Evolutionary conservation across 139 green algal genomes (phyloP).

Genomic region (Chlorella sp.): DNA sequence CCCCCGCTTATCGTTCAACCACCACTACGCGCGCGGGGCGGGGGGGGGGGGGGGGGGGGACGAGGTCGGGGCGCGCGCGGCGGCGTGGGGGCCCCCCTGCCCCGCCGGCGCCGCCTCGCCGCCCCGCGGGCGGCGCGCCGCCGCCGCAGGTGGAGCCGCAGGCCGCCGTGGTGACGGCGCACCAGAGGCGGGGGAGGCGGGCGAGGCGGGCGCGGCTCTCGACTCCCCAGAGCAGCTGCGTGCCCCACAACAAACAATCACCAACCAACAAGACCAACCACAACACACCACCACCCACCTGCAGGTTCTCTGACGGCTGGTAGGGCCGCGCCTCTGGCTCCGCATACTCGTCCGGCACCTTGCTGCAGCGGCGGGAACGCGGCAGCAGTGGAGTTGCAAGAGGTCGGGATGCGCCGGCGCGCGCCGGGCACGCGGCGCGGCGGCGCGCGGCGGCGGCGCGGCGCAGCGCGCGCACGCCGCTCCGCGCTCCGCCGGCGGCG

Average conservation of each 20-base stretch:
- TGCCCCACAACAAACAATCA: too few species aligned
- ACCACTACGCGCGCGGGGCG: conserved; percentile 36
- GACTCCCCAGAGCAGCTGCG: too few species aligned
- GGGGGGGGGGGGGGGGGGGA: too few species aligned
- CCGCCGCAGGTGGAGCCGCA: too few species aligned
- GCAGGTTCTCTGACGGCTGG: conserved; percentile 76
- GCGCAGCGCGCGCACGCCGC: too few species aligned
- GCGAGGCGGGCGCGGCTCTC: not conserved
- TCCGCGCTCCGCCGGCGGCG: conserved; percentile 68
- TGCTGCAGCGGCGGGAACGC: not conserved
- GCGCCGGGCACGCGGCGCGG: too few species aligned
- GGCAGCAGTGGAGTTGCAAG: not conserved
- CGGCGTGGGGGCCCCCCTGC: too few species aligned
- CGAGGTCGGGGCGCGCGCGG: too few species aligned
- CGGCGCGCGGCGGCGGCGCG: conserved; percentile 16
- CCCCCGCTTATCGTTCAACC: conserved; percentile 88
- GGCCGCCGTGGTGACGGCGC: not conserved
- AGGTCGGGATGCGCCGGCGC: too few species aligned
- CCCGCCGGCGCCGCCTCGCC: too few species aligned
- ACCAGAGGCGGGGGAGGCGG: not conserved
- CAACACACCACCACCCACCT: conserved; percentile 22
- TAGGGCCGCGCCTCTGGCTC: conserved; percentile 29
- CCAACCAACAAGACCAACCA: too few species aligned
- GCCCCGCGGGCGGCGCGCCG: too few species aligned
- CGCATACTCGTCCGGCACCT: conserved; percentile 66